Conservation (phyloP, 2,329 filamentous ascomycete species). For the Colletotrichum filicis region DNA sequence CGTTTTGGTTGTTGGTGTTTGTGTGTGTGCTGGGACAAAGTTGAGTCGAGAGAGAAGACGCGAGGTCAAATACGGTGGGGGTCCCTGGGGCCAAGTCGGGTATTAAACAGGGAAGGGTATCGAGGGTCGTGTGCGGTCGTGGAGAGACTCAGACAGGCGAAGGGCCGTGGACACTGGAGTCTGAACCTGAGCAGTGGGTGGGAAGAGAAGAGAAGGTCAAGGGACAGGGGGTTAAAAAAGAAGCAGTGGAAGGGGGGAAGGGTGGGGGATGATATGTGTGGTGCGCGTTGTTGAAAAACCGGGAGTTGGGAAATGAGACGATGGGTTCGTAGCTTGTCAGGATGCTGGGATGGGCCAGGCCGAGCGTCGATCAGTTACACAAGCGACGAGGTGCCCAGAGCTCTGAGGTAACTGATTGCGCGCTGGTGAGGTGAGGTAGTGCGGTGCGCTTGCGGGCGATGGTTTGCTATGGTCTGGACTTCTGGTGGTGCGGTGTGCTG, state of each 20-base stretch:
- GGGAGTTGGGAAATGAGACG: slow-evolving; percentile 30
- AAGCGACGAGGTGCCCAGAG: slow-evolving; percentile 14
- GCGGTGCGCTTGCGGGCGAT: background rate
- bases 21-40: background rate
- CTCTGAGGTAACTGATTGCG: slow-evolving; percentile 1
- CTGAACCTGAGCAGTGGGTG: background rate
- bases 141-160: slow-evolving; percentile 4
- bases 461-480: slow-evolving; percentile 1
- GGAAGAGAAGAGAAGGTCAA: background rate
- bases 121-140: slow-evolving; percentile 3
- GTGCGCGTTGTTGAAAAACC: slow-evolving; percentile 12
- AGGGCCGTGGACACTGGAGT: background rate
- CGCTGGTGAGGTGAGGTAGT: background rate
- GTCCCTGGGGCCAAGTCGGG: slow-evolving; percentile 22
- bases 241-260: background rate
- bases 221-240: background rate
- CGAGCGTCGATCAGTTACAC: slow-evolving; percentile 21
- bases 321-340: slow-evolving; percentile 17
- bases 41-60: background rate
- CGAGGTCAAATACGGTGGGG: slow-evolving; percentile 7
- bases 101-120: slow-evolving; percentile 29
- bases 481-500: background rate
- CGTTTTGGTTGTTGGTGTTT: background rate
- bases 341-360: background rate
- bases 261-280: slow-evolving; percentile 27